Conservation (phyloP, 768 basidiomycete genomes). For the Lepiota subincarnata region DNA sequence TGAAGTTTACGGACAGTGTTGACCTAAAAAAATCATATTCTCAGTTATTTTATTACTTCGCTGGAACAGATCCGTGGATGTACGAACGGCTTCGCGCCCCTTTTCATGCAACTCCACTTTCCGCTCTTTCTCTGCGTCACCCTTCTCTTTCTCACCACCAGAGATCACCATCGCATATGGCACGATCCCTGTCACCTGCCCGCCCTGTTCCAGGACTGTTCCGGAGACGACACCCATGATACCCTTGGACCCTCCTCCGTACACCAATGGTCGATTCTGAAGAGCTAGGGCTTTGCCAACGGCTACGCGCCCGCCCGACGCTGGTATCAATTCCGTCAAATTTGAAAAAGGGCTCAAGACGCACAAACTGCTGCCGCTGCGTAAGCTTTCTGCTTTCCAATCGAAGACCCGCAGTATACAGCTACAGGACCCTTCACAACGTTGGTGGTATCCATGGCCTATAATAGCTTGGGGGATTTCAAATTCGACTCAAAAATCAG, state of each 20-base stretch:
- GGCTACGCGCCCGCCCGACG: slow-evolving; percentile 41
- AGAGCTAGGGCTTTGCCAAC: slow-evolving; percentile 69
- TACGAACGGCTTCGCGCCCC: slow-evolving; percentile 24
- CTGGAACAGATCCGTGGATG: not conserved
- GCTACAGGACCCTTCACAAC: slow-evolving; percentile 43
- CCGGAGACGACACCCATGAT: slow-evolving; percentile 84
- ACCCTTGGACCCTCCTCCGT: slow-evolving; percentile 81
- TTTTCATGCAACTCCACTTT: slow-evolving; percentile 21
- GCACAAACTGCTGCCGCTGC: slow-evolving; percentile 65
- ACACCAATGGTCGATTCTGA: slow-evolving; percentile 63
- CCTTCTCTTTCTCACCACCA: slow-evolving; percentile 60
- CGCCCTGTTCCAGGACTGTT: slow-evolving; percentile 60
- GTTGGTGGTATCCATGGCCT: not conserved
- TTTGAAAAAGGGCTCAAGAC: slow-evolving; percentile 24
- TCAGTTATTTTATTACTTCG: not conserved
- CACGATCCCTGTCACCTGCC: slow-evolving; percentile 72
- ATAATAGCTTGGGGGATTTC: not conserved
- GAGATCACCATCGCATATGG: slow-evolving; percentile 70
- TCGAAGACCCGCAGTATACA: slow-evolving; percentile 81
- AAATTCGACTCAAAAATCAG: too few species aligned
- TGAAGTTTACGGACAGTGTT: slow-evolving; percentile 25
- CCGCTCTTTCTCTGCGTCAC: slow-evolving; percentile 20
- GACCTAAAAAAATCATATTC: slow-evolving; percentile 14
- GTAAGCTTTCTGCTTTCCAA: slow-evolving; percentile 60
- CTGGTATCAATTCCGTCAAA: not conserved